Base-by-base conservation (phyloP, 116 monocot species). In the Zostera marina region DNA sequence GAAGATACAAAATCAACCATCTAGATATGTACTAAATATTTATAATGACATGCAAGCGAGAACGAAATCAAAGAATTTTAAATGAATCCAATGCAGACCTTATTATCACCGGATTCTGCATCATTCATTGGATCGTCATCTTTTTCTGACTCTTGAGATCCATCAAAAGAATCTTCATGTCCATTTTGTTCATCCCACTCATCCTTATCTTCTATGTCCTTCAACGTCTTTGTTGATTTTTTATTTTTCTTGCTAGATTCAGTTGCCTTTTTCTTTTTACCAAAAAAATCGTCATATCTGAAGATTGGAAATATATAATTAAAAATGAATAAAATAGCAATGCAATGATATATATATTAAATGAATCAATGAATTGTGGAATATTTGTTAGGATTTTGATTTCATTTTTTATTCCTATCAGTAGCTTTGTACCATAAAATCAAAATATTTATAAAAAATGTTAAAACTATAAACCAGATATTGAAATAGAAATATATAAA, bases 241-340 rank as follows among this genome's bases (percentile, higher is more conserved):
- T 23, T 9, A 25, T 54, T 63, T 58, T 43, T 79, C 47, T 61
- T 75, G 54, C 24, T 57, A 63, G 41, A 53, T 53, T 17, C 17
- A 24, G 49, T 56, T 49, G 53, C 75, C 49, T 72, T 74, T 52
- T 65, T 73, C 45, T 72, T 74, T 47, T 65, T 45, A 53, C 70
- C 75, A 62, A 77, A 94, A 25, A 94, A 94, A 61, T 94, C 88
- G 64, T 81, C 75, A 70, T 81, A 94, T 63, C 88, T 94, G 26
- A 44, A 44, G 9, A 20, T 20, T 51, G 9, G 20, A 51, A 51
- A 19, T 51, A 16, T 51, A 22, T 25, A 21, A 0, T 2, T 23
- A 23, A 10, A 47, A 58, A 40, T 23, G 32, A 32, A 32, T 32
- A 32, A 32, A 32, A 32, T 3, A 32, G 0, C 4, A 32, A 32